Conservation (phyloP, 805 yeast species). For the Metschnikowia borealis region DNA sequence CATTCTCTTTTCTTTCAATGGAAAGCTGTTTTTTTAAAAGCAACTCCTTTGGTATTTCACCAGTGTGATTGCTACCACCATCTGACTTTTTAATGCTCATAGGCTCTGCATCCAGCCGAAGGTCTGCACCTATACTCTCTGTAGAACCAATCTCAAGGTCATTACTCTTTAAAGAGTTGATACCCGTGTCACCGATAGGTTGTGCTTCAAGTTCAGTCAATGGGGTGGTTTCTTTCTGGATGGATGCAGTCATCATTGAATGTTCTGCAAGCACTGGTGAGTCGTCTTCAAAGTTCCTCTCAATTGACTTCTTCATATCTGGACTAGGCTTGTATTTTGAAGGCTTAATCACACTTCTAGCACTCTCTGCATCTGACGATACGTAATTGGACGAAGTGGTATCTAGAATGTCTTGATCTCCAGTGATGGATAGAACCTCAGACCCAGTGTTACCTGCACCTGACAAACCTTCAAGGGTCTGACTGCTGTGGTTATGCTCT, state of each 20-base stretch:
- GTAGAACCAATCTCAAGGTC: neutral
- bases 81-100: neutral
- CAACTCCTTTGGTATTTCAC: neutral
- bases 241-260: neutral
- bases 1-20: neutral
- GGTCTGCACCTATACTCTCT: constrained; percentile 1
- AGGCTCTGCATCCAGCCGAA: neutral
- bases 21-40: neutral
- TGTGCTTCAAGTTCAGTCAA: neutral
- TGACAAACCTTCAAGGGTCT: neutral
- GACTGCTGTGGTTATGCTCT: neutral
- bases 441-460: neutral
- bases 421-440: neutral
- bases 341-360: neutral
- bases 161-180: neutral
- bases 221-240: neutral
- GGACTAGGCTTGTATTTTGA: neutral
- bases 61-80: neutral
- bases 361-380: neutral
- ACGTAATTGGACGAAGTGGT: neutral
- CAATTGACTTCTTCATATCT: neutral
- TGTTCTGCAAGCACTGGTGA: neutral
- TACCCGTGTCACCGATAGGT: neutral
- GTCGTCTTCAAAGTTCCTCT: neutral
- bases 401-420: neutral